A percentile compares a stretch with the other conserved stretches of the same genome.
phyloP scores from a whole-genome alignment of 2,329 filamentous ascomycete species.

The Trichoderma simmonsii region DNA sequence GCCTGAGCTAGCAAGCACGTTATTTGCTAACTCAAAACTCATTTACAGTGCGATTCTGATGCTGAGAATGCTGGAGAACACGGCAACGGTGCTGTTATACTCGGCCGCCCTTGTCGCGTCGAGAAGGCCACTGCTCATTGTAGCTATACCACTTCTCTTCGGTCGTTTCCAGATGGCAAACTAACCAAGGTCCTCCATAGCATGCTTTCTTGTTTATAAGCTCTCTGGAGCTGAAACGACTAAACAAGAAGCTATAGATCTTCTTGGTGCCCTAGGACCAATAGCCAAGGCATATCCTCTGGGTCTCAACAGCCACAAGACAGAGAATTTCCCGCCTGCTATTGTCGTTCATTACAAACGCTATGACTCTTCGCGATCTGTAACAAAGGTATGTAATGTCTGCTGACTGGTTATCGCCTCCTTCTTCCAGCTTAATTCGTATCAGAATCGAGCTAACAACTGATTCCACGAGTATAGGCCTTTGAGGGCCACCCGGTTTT shows the following conservation, averaged over 20 bases:
- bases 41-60: conserved; percentile 34
- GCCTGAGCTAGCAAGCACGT: neutral
- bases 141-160: conserved; percentile 32
- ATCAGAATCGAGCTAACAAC: neutral
- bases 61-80: conserved; percentile 47
- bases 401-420: neutral
- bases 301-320: conserved; percentile 37
- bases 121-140: conserved; percentile 60
- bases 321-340: conserved; percentile 36
- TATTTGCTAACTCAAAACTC: neutral
- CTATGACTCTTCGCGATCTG: conserved; percentile 49
- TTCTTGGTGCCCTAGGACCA: conserved; percentile 45
- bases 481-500: conserved; percentile 29
- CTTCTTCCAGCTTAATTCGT: neutral
- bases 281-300: conserved; percentile 29
- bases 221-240: conserved; percentile 35
- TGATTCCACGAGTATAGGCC: conserved; percentile 17
- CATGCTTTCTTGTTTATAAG: conserved; percentile 48
- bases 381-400: conserved; percentile 33
- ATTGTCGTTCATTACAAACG: conserved; percentile 49
- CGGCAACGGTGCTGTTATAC: conserved; percentile 48
- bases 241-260: conserved; percentile 41
- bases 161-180: neutral
- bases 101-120: conserved; percentile 56
- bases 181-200: conserved; percentile 32